Evolutionary conservation across 805 yeast genomes (phyloP).

Genomic region (Kodamaea neixiangensis): DNA sequence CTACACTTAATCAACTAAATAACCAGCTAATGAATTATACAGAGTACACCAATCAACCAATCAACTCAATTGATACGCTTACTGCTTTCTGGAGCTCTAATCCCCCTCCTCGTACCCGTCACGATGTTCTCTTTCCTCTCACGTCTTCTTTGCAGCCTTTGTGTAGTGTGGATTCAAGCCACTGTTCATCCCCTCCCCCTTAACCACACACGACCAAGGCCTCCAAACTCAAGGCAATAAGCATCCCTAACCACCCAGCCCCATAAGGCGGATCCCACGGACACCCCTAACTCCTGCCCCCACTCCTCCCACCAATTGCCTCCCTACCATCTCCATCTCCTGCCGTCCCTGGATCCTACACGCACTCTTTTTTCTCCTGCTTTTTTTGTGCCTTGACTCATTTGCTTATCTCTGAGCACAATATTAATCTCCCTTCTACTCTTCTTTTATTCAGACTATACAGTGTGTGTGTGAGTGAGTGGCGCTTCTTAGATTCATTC

Average conservation of each 20-base stretch:
- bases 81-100: too few species aligned
- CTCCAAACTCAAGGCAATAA: too few species aligned
- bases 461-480: not conserved
- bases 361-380: not conserved
- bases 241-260: too few species aligned
- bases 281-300: not conserved
- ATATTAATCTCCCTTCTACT: not conserved
- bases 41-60: too few species aligned
- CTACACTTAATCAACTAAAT: too few species aligned
- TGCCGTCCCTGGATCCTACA: not conserved
- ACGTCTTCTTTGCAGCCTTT: too few species aligned
- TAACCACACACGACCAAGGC: conserved; percentile 8
- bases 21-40: too few species aligned
- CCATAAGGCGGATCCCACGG: not conserved
- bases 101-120: too few species aligned
- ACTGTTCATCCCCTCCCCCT: conserved; percentile 2
- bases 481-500: not conserved
- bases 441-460: not conserved
- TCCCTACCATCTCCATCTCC: not conserved
- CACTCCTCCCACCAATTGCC: too few species aligned
- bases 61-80: too few species aligned
- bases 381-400: not conserved
- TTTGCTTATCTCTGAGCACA: not conserved
- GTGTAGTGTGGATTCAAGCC: not conserved
- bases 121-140: too few species aligned